Percentiles rank a stretch among this genome's conserved stretches.
Evolutionary conservation across 2,329 filamentous ascomycete species (phyloP).

Genomic region (Stagonosporopsis rhizophila): DNA sequence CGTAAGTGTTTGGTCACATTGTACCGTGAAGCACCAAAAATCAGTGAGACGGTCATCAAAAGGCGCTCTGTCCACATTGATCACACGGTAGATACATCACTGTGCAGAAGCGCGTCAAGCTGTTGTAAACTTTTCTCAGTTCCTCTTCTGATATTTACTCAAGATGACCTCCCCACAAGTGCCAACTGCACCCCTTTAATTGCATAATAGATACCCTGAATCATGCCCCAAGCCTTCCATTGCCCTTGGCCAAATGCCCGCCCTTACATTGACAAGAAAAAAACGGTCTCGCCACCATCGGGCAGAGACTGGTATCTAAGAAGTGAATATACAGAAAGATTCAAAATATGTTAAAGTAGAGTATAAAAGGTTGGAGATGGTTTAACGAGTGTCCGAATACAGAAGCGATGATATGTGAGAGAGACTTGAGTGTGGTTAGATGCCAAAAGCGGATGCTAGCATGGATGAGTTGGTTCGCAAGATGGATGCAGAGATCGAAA

Average conservation of each 20-base stretch:
- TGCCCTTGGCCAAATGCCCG: slow-evolving; percentile 22
- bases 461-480: slow-evolving; percentile 22
- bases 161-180: slow-evolving; percentile 41
- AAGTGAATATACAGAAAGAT: slow-evolving; percentile 44
- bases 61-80: neutral
- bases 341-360: slow-evolving; percentile 39
- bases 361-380: slow-evolving; percentile 36
- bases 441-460: slow-evolving; percentile 27
- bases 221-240: slow-evolving; percentile 25
- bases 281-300: slow-evolving; percentile 45
- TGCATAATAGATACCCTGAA: slow-evolving; percentile 34
- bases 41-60: neutral
- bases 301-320: slow-evolving; percentile 53
- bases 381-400: slow-evolving; percentile 47
- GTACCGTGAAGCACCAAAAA: neutral
- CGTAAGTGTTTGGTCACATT: neutral
- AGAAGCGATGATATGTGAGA: slow-evolving; percentile 25
- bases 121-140: slow-evolving; percentile 37
- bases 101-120: neutral
- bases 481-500: slow-evolving; percentile 17
- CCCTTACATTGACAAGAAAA: slow-evolving; percentile 33
- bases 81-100: neutral
- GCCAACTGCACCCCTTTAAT: slow-evolving; percentile 26
- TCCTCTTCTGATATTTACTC: slow-evolving; percentile 42
- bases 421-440: slow-evolving; percentile 22